Percentiles rank a stretch among this genome's conserved stretches.
These are phyloP conservation scores for Solanum boliviense DNA, from an alignment of 257 asterid genomes.

Conservation along the genomic window DNA sequence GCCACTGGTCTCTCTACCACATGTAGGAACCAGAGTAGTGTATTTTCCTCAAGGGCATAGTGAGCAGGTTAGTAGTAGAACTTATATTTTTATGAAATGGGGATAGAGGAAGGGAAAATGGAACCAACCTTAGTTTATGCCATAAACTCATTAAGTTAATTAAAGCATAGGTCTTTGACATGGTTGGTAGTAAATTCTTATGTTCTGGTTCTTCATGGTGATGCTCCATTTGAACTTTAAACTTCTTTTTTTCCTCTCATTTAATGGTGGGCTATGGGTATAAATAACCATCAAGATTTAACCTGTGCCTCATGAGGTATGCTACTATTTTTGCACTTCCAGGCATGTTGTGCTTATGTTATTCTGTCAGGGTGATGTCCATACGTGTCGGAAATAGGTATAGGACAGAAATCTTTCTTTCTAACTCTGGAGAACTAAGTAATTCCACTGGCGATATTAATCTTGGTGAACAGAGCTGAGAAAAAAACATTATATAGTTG, in stretches of 20 bases:
- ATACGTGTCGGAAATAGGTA: not conserved
- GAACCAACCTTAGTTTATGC: not conserved
- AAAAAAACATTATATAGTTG: not conserved
- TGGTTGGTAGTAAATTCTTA: not conserved
- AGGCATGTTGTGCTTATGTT: not conserved
- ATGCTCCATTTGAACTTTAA: not conserved
- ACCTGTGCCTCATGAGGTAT: not conserved
- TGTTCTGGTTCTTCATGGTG: not conserved
- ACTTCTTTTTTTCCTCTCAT: not conserved
- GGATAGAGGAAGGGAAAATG: not conserved
- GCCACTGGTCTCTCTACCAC: slow-evolving; percentile 85
- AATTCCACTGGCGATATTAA: not conserved
- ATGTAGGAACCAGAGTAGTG: slow-evolving; percentile 71
- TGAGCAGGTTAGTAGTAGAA: slow-evolving; percentile 52
- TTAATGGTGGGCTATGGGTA: not conserved
- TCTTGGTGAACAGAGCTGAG: not conserved
- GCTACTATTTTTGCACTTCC: not conserved
- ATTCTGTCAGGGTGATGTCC: not conserved
- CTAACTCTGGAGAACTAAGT: not conserved
- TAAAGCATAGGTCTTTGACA: not conserved
- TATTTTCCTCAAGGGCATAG: slow-evolving; percentile 95
- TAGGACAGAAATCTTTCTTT: not conserved
- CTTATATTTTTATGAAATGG: not conserved
- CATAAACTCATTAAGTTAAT: not conserved
- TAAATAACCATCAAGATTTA: not conserved